Evolutionary conservation across 2,329 filamentous ascomycete species (phyloP).

Genomic region (Talaromyces islandicus): DNA sequence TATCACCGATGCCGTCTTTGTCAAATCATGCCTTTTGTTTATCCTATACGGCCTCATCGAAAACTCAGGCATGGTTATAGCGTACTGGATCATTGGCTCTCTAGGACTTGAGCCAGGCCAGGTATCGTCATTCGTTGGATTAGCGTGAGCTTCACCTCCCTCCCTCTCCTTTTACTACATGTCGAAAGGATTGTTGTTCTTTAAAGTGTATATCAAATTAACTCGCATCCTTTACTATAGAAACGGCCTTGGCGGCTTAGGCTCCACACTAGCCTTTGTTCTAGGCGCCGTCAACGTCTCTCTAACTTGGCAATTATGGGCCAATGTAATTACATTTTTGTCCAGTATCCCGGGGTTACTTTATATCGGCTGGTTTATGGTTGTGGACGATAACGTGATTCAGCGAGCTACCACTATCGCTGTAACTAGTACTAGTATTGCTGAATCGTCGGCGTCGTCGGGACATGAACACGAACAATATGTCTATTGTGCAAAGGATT

Average conservation of each 20-base stretch:
- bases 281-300: conserved; percentile 1
- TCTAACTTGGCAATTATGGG: conserved; percentile 3
- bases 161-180: too few relatives aligned
- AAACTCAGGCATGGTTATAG: conserved; percentile 1
- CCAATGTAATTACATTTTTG: conserved; percentile 5
- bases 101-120: conserved; percentile 2
- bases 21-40: conserved; percentile 1
- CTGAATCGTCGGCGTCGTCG: too few relatives aligned
- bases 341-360: background rate
- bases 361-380: background rate
- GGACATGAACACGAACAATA: too few relatives aligned
- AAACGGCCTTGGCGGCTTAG: background rate
- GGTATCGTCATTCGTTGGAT: background rate
- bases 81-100: conserved; percentile 4
- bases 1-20: background rate
- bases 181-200: background rate
- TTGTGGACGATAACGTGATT: background rate
- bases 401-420: too few relatives aligned
- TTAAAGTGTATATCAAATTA: background rate
- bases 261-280: conserved; percentile 1
- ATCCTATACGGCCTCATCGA: conserved; percentile 1
- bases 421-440: too few relatives aligned
- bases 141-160: background rate
- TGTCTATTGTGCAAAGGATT: too few relatives aligned
- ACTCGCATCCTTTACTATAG: background rate